phyloP scores from a whole-genome alignment of 257 asterid genomes.

The Nicotiana knightiana region DNA sequence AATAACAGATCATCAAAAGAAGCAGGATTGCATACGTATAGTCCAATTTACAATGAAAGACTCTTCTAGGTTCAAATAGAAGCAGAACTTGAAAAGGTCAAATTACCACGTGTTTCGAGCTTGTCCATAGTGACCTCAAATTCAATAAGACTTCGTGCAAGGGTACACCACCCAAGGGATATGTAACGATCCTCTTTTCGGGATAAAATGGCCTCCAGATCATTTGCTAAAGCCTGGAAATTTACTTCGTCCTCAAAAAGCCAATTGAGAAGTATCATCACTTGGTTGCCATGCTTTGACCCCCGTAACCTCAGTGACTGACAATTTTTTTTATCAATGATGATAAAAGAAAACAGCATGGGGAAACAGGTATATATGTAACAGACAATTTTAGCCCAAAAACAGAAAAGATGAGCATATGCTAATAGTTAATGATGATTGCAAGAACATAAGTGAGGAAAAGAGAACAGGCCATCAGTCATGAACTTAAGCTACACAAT shows the following conservation, averaged over 20 bases:
- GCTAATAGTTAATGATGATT: neutral
- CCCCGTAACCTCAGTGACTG: slow-evolving; percentile 50
- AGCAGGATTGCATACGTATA: neutral
- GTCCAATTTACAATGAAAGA: neutral
- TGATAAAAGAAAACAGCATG: neutral
- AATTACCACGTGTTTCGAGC: slow-evolving; percentile 49
- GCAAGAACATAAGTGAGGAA: neutral
- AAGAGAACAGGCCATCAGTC: neutral
- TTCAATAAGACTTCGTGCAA: slow-evolving; percentile 65
- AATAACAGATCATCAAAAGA: neutral
- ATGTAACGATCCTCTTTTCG: slow-evolving; percentile 67
- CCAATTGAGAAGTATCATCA: slow-evolving; percentile 74
- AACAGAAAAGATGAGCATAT: neutral
- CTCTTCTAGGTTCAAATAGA: neutral
- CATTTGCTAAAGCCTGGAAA: slow-evolving; percentile 42
- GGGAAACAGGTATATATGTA: neutral
- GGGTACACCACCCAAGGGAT: slow-evolving; percentile 83
- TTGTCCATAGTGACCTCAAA: slow-evolving; percentile 35
- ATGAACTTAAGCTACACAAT: neutral
- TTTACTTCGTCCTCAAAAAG: slow-evolving; percentile 63
- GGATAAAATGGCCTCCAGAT: slow-evolving; percentile 40
- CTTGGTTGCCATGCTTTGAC: slow-evolving; percentile 48
- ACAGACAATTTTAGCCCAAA: slow-evolving; percentile 2
- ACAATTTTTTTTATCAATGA: slow-evolving; percentile 7
- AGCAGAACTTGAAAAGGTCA: neutral